phyloP scores from a whole-genome alignment of 2,329 filamentous ascomycete species.

The Colletotrichum orbiculare region DNA sequence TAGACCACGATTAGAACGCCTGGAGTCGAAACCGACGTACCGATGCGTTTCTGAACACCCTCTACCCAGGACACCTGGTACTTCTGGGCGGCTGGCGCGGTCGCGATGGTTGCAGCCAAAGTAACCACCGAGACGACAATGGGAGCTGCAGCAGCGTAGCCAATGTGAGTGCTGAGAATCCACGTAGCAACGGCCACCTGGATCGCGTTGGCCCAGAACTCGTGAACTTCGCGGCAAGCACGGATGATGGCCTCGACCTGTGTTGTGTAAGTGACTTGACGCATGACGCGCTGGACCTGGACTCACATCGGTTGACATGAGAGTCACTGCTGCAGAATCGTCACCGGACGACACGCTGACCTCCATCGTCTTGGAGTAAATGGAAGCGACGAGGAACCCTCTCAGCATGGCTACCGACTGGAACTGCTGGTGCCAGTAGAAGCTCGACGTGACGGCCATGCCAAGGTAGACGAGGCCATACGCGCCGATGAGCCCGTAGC shows the following conservation, averaged over 20 bases:
- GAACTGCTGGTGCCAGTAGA: slow-evolving; percentile 40
- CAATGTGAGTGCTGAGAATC: slow-evolving; percentile 48
- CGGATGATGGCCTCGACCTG: slow-evolving; percentile 52
- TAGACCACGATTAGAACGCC: background rate
- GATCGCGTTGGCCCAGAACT: slow-evolving; percentile 50
- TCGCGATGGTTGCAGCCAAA: slow-evolving; percentile 41
- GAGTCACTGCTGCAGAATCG: slow-evolving; percentile 40
- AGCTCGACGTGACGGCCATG: slow-evolving; percentile 47
- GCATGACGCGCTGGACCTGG: background rate
- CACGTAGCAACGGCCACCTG: slow-evolving; percentile 49
- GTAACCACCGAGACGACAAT: slow-evolving; percentile 45
- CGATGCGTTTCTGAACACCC: slow-evolving; percentile 60
- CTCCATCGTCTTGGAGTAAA: slow-evolving; percentile 42
- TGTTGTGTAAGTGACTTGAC: background rate
- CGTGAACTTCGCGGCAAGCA: slow-evolving; percentile 48
- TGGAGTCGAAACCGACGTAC: slow-evolving; percentile 39
- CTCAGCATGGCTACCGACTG: slow-evolving; percentile 42
- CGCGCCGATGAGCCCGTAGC: slow-evolving; percentile 54
- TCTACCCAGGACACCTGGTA: slow-evolving; percentile 56
- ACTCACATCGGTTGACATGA: slow-evolving; percentile 46
- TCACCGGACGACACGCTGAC: slow-evolving; percentile 37
- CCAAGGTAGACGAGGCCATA: slow-evolving; percentile 54
- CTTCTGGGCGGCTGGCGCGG: slow-evolving; percentile 44
- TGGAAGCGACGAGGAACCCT: slow-evolving; percentile 41
- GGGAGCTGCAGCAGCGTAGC: slow-evolving; percentile 47